Evolutionary conservation across 208 protist species (phyloP).

Genomic region (Tetramitus jugosus): DNA sequence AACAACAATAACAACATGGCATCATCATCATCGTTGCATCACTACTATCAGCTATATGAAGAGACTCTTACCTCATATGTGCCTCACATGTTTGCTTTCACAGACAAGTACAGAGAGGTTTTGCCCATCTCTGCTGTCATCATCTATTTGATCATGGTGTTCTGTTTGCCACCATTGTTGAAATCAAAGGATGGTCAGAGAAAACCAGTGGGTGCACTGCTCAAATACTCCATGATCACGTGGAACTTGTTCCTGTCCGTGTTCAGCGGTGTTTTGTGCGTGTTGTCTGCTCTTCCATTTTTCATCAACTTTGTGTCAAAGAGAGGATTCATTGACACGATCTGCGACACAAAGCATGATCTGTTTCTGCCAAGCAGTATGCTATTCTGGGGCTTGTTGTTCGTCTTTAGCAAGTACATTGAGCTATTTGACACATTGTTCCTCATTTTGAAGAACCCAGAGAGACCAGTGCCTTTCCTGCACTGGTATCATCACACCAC

Average conservation of each 20-base stretch:
- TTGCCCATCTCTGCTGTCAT: background rate
- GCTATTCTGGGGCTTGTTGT: background rate
- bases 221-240: background rate
- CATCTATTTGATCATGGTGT: constrained; percentile 27
- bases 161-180: background rate
- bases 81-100: no score
- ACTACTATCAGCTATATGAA: no score
- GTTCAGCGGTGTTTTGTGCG: background rate
- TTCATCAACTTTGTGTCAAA: background rate
- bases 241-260: constrained; percentile 14
- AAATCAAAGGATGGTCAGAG: background rate
- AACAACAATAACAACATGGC: no score
- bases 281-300: background rate
- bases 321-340: background rate
- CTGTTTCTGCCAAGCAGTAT: background rate
- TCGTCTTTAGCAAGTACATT: background rate
- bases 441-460: background rate
- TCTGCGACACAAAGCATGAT: background rate
- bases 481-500: constrained; percentile 19
- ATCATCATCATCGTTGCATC: no score
- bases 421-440: constrained; percentile 15
- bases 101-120: background rate
- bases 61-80: no score
- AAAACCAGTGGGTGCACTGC: no score
- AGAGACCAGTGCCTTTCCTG: background rate